Evolutionary conservation across 768 basidiomycete genomes (phyloP).

Genomic region (Pisolithus microcarpus): DNA sequence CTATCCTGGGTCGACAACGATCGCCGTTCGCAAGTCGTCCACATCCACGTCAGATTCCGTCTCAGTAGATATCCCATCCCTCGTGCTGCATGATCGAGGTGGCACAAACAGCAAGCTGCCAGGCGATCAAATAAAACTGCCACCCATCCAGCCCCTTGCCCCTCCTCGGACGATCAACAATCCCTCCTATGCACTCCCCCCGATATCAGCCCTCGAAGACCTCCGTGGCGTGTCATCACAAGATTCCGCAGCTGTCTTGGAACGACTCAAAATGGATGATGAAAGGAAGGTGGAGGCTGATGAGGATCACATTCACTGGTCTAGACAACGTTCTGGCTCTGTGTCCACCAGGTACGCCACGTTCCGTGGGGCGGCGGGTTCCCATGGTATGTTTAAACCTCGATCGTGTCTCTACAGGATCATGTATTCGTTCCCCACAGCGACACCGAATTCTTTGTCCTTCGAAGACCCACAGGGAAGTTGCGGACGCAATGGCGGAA

Average conservation of each 20-base stretch:
- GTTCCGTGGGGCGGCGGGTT: no score
- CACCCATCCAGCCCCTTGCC: conserved; percentile 35
- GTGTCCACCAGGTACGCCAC: conserved; percentile 18
- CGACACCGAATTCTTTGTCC: not conserved
- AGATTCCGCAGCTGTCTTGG: conserved; percentile 61
- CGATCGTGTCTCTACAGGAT: not conserved
- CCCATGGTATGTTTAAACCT: not conserved
- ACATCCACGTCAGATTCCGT: conserved; percentile 19
- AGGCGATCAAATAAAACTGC: conserved; percentile 33
- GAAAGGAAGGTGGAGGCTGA: conserved; percentile 20
- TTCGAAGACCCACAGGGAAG: not conserved
- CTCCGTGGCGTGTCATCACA: conserved; percentile 42
- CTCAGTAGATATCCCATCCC: conserved; percentile 30
- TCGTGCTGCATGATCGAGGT: conserved; percentile 27
- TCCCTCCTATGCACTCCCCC: conserved; percentile 51
- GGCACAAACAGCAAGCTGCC: conserved; percentile 17
- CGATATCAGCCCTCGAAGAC: conserved; percentile 64
- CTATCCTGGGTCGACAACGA: conserved; percentile 31
- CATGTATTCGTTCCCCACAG: not conserved
- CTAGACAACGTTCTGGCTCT: conserved; percentile 39
- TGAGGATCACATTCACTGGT: conserved; percentile 25
- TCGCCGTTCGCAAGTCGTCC: conserved; percentile 20
- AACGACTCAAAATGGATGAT: conserved; percentile 55
- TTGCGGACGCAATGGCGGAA: not conserved
- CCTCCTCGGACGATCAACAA: conserved; percentile 22